phyloP scores from a whole-genome alignment of 2,329 filamentous ascomycete genomes.

The Aquanectria penicillioides region DNA sequence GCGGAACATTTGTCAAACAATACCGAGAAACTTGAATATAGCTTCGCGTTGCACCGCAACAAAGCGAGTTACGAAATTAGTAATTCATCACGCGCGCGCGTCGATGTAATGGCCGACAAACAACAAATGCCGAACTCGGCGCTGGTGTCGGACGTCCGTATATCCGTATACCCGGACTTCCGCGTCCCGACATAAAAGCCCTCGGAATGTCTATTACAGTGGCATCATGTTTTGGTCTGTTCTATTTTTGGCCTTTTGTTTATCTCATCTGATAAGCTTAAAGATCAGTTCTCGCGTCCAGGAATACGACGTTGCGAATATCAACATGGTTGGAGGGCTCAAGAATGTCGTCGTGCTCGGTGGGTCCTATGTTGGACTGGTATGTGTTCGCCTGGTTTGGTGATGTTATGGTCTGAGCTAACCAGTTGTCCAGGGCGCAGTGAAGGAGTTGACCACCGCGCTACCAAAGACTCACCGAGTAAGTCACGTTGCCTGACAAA shows the following conservation, averaged over 20 bases:
- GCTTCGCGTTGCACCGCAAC: too few relatives aligned
- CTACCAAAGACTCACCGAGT: constrained; percentile 37
- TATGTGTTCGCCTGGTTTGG: constrained; percentile 2
- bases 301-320: neutral
- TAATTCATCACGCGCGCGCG: neutral
- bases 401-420: neutral
- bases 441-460: constrained; percentile 35
- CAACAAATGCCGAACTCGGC: constrained; percentile 17
- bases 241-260: constrained; percentile 15
- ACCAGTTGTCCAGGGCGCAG: constrained; percentile 29
- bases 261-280: constrained; percentile 9
- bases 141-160: constrained; percentile 17
- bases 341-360: constrained; percentile 42
- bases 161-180: constrained; percentile 20
- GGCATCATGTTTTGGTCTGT: neutral
- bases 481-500: neutral
- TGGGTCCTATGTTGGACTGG: constrained; percentile 41
- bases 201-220: neutral
- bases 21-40: too few relatives aligned
- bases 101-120: neutral
- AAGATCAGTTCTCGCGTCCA: too few relatives aligned
- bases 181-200: constrained; percentile 11
- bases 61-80: neutral
- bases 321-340: constrained; percentile 28
- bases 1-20: neutral